Evolutionary conservation across 2,329 filamentous ascomycete species (phyloP).

Genomic region (Lasiodiplodia citricola): DNA sequence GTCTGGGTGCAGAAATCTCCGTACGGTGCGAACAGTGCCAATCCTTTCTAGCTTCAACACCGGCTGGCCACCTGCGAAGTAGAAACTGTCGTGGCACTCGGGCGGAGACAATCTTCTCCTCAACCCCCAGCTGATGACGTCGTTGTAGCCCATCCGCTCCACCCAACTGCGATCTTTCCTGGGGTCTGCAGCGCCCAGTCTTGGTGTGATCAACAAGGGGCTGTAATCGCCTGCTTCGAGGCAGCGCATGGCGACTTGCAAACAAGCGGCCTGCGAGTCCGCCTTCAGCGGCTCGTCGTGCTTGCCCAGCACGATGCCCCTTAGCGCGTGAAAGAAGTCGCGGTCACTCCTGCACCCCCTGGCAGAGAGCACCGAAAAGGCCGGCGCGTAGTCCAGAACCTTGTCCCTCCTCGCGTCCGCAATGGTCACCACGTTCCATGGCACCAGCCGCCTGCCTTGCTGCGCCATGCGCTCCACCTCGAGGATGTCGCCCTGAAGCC

Average conservation of each 20-base stretch:
- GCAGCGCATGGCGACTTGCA: slow-evolving; percentile 28
- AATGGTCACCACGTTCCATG: too few species aligned
- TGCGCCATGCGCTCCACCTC: too few species aligned
- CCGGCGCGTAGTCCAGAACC: too few species aligned
- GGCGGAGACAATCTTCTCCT: neutral
- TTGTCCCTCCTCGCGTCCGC: too few species aligned
- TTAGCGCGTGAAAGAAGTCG: neutral
- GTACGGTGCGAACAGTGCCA: too few species aligned
- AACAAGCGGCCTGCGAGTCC: slow-evolving; percentile 23
- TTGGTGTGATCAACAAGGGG: slow-evolving; percentile 28
- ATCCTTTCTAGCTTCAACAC: too few species aligned
- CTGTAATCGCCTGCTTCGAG: slow-evolving; percentile 30
- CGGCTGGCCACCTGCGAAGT: too few species aligned
- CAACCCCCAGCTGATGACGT: neutral
- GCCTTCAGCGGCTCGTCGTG: slow-evolving; percentile 3
- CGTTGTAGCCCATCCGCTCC: neutral
- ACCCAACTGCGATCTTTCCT: neutral
- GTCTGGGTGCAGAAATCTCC: too few species aligned
- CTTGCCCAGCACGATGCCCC: neutral
- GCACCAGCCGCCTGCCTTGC: too few species aligned
- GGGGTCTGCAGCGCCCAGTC: neutral
- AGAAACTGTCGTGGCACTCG: too few species aligned
- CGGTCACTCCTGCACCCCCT: neutral
- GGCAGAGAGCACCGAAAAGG: neutral
- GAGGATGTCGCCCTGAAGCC: too few species aligned